Base-by-base conservation (phyloP, 345 rosid genomes). In the Rhodamnia argentea region DNA sequence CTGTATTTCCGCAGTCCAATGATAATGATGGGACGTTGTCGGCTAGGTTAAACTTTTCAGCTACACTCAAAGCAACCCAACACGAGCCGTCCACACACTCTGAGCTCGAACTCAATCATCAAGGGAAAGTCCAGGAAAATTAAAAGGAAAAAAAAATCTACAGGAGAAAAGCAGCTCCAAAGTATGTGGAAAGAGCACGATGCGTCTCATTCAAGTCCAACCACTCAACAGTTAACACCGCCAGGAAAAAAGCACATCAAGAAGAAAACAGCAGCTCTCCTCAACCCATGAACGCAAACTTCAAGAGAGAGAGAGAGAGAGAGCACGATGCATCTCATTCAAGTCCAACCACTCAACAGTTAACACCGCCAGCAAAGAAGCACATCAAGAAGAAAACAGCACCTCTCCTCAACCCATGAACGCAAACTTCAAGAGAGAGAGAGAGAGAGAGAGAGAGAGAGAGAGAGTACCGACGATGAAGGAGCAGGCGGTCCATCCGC, bases 401-500 rank as follows among this genome's bases (percentile, higher is more conserved):
- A 23, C 10, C n/a, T 57, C 60, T 23, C 62, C 5, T 24, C 29
- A 4, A 58, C 62, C 62, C 62, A 58, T 11, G 62, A 58, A 24
- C 29, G 12, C 27, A 24, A 2, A 4, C 27, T 26, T 56, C 24
- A 40, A 3, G 52, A 10, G 52, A 10, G 51, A 47, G 54, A 14
- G 54, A 6, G 57, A 23, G 55, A 15, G 5, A 40, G 23, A 47
- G 54, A 53, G 22, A 53, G 58, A 56, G 56, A 54, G 56, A 54
- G 56, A 16, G 23, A 59, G 5, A 74, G 6, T 95, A 96, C 98
- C 98, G 26, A 97, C 96, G 85, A 97, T 88, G 70, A 93, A 97
- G 85, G 90, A 92, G 56, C 98, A 94, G 87, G 98, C 99, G 85
- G 83, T 92, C 99, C 98, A 96, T 52, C 99, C 96, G 42, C 99